Base-by-base conservation (phyloP, 371 early-diverging fungal species). In the Circinella minor region DNA sequence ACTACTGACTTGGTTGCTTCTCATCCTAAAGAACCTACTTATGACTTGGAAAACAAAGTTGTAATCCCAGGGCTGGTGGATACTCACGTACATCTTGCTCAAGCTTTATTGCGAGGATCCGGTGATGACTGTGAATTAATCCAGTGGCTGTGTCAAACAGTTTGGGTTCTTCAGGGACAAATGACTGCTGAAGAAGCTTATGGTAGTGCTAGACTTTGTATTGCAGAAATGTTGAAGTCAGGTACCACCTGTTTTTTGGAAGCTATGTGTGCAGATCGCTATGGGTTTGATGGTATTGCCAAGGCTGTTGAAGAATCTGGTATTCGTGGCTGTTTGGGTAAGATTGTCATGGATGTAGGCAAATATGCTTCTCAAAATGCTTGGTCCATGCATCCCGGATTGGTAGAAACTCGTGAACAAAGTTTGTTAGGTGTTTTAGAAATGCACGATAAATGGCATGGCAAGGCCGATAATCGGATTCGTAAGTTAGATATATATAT, bases 261-360 rank as follows among this genome's bases (percentile, higher is more conserved):
- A 46, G 75, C 72, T 10, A 74, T 74, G 74, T 68, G 49, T 18
- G 74, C 74, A n/a, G 74, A 74, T 49, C 67, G 74, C 5, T 74
- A 74, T 49, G 70, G 70, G 27, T 74, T 74, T 38, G 68, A 71
- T 65, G 71, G 74, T 17, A 65, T 74, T 67, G 74, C 74, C 27
- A 60, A 68, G 36, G 74, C 74, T 4, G 74, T 74, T 27, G 70
- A 71, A 54, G 71, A 71, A 57, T 71, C 72, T 55, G 71, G 75
- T 67, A 75, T 75, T 39, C 68, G 71, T 39, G 75, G 66, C 55
- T 71, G 72, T 36, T 17, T 72, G 47, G 71, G 72, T 49, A 75
- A 71, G 36, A 75, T 71, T 20, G 71, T 71, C 47, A 71, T 75
- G 75, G 72, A 75, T n/a, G 67, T 75, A 18, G 74, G 74, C 71